phyloP scores from a whole-genome alignment of 768 basidiomycete species.

The Calocybe indica region DNA sequence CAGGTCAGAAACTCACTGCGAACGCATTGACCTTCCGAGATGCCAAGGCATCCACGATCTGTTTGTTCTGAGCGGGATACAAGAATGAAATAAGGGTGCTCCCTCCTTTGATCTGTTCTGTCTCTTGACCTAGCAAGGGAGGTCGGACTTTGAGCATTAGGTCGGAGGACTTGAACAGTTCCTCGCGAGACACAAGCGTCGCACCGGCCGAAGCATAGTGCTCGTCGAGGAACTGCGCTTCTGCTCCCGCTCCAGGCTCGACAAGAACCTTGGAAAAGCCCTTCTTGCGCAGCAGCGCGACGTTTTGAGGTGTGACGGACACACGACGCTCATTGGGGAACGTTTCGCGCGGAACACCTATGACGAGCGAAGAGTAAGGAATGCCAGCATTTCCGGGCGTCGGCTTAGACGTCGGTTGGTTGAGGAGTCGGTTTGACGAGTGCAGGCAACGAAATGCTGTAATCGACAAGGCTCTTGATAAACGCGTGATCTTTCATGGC shows the following conservation, averaged over 20 bases:
- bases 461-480: too few species aligned
- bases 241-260: slow-evolving; percentile 62
- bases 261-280: slow-evolving; percentile 72
- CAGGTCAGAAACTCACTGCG: slow-evolving; percentile 35
- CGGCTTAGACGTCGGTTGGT: slow-evolving; percentile 16
- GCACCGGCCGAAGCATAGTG: slow-evolving; percentile 78
- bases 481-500: too few species aligned
- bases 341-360: slow-evolving; percentile 75
- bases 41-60: slow-evolving; percentile 65
- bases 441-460: too few species aligned
- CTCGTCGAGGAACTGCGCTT: slow-evolving; percentile 77
- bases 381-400: slow-evolving; percentile 24
- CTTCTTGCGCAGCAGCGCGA: slow-evolving; percentile 71
- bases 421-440: neutral
- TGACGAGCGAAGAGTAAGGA: slow-evolving; percentile 66
- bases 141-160: slow-evolving; percentile 86
- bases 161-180: slow-evolving; percentile 63
- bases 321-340: slow-evolving; percentile 79
- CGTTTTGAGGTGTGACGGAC: slow-evolving; percentile 76
- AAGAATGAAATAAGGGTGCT: slow-evolving; percentile 81
- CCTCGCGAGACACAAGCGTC: slow-evolving; percentile 64
- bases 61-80: slow-evolving; percentile 78
- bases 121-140: slow-evolving; percentile 60
- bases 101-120: slow-evolving; percentile 57
- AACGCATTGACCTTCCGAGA: slow-evolving; percentile 64